A percentile compares a stretch with the other conserved stretches of the same genome.
phyloP scores from a whole-genome alignment of 805 yeast species.

The Ascoidea rubescens region DNA sequence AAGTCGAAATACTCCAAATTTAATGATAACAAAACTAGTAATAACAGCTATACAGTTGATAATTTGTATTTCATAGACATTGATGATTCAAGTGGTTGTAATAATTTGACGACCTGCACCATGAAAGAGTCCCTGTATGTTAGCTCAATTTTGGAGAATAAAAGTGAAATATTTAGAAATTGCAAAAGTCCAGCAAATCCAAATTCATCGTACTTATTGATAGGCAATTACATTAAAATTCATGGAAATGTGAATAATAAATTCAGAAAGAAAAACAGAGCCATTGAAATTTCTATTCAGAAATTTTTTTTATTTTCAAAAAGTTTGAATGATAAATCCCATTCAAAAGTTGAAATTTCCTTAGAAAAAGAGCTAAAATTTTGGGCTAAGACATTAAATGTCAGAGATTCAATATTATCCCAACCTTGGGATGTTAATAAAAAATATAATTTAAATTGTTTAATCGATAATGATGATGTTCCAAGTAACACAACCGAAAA shows the following conservation, averaged over 20 bases:
- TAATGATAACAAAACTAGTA: too few species aligned
- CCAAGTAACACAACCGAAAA: too few species aligned
- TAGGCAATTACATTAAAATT: neutral
- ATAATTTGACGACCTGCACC: neutral
- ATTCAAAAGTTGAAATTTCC: neutral
- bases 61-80: neutral
- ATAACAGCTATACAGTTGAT: neutral
- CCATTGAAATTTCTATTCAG: neutral
- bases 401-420: neutral
- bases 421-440: neutral
- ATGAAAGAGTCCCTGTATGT: neutral
- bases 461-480: too few species aligned
- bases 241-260: neutral
- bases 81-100: neutral
- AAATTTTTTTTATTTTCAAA: too few species aligned
- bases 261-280: neutral
- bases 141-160: neutral
- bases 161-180: too few species aligned
- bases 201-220: neutral
- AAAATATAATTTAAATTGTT: too few species aligned
- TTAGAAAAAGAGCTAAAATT: neutral
- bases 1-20: neutral
- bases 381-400: neutral
- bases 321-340: too few species aligned
- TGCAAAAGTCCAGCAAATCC: neutral